Evolutionary conservation across 441 rosid genomes (phyloP).

Genomic region (Jatropha podagrica): DNA sequence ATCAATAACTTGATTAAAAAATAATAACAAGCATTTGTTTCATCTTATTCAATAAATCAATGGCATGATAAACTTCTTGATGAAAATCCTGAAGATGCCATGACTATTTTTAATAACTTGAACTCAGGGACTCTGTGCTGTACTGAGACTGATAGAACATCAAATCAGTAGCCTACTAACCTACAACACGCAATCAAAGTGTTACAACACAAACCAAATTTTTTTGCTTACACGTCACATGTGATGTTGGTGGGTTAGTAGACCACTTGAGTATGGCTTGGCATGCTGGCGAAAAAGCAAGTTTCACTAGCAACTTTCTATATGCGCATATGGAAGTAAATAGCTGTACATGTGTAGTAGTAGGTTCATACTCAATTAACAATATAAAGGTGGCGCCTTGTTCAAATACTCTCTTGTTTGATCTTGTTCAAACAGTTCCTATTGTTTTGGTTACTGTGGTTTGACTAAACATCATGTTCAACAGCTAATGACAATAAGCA

Average conservation of each 20-base stretch:
- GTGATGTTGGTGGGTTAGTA: neutral
- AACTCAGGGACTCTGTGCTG: too few relatives aligned
- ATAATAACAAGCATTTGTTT: neutral
- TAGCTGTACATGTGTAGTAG: neutral
- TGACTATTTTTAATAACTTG: neutral
- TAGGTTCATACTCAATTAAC: neutral
- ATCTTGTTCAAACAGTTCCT: neutral
- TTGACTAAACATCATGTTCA: neutral
- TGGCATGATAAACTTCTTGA: neutral
- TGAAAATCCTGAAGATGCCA: neutral
- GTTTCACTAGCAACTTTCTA: neutral
- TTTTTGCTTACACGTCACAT: neutral
- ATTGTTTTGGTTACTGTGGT: neutral
- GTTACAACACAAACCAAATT: neutral
- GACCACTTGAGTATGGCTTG: neutral
- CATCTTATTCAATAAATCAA: slow-evolving; percentile 2
- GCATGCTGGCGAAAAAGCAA: neutral
- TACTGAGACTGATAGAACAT: neutral
- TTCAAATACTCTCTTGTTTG: neutral
- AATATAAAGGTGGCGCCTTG: neutral
- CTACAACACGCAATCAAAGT: slow-evolving; percentile 7
- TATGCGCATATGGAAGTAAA: neutral
- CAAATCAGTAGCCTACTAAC: neutral
- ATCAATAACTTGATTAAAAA: neutral
- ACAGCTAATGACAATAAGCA: neutral